Evolutionary conservation across 2,329 filamentous ascomycete species (phyloP), one percentile per base, ranked within the genome.

Genomic region (Colletotrichum shisoi): DNA sequence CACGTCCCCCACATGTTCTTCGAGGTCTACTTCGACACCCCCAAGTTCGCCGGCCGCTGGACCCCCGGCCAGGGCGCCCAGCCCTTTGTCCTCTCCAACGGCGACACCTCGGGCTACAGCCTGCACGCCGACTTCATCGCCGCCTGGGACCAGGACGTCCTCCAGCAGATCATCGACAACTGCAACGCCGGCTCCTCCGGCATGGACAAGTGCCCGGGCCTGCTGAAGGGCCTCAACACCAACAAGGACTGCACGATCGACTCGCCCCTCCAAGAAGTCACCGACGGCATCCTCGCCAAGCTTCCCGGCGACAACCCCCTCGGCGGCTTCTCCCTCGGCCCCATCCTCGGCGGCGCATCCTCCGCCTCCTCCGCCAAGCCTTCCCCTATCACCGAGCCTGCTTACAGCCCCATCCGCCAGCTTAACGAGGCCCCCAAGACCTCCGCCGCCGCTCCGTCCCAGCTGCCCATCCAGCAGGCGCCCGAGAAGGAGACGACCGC

Each of bases 41-140:
- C 81, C 51, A 74, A 76, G 49, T 86, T 87, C 73, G 67, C 76
- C 65, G 77, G 79, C 72, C 81, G 83, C 73, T 88, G 85, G 85
- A 80, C 80, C n/a, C 78, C 80, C 52, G 80, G 83, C 70, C 80
- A 83, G 67, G 85, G 84, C 72, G 75, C 74, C 27, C 85, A 87
- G 78, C 88, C 88, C 12, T 92, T 92, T 72, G 87, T 92, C 61
- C 85, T 91, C 49, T 81, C 89, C 70, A 88, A 88, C 73, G 90
- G 90, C 51, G 90, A 93, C 64, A 80, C 83, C 21, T 91, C 90
- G 12, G 91, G 90, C 63, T 92, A 86, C 79, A 87, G 86, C 72
- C 84, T 84, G 68, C 90, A 93, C 77, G 89, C 83, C 54, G 90
- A 93, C 76, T 93, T 93, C 79, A 77, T 91, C 70, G 87, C 90